Conservation (phyloP, 495 filamentous ascomycete genomes). For the Tuber calosporum region DNA sequence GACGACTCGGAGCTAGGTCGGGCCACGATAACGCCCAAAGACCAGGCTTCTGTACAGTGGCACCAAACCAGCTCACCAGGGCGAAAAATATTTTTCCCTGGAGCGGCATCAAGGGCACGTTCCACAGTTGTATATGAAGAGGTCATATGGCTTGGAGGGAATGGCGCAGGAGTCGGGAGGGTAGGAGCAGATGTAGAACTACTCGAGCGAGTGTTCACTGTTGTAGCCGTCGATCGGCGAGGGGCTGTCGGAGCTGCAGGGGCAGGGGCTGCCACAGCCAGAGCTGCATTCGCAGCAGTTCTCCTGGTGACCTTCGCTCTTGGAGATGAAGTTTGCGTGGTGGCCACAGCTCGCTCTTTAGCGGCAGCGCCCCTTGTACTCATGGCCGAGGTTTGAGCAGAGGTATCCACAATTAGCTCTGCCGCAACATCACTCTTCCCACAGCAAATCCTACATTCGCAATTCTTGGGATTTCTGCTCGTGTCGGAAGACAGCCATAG, state of each 20-base stretch:
- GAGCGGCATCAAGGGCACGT: conserved; percentile 31
- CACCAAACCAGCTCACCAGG: conserved; percentile 58
- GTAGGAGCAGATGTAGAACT: conserved; percentile 7
- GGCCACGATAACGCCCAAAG: conserved; percentile 49
- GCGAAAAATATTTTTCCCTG: conserved; percentile 49
- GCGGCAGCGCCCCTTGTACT: conserved; percentile 17
- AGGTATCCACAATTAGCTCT: conserved; percentile 21
- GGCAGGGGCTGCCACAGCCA: conserved; percentile 14
- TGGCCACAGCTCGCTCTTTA: conserved; percentile 20
- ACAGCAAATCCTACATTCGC: conserved; percentile 51
- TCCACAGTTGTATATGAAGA: conserved; percentile 44
- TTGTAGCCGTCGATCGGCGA: conserved; percentile 2
- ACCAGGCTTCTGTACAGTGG: conserved; percentile 52
- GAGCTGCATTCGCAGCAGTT: conserved; percentile 13
- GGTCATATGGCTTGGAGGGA: conserved; percentile 13
- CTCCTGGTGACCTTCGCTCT: conserved; percentile 18
- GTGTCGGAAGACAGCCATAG: conserved; percentile 54
- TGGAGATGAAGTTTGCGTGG: conserved; percentile 13
- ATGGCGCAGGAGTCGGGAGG: conserved; percentile 27
- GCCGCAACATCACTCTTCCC: conserved; percentile 14
- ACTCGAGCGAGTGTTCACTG: not conserved
- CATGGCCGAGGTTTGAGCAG: conserved; percentile 25
- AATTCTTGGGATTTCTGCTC: conserved; percentile 52
- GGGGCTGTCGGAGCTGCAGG: conserved; percentile 9
- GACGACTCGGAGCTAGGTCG: conserved; percentile 19